A percentile compares a stretch with the other conserved stretches of the same genome.
Evolutionary conservation across 2,329 filamentous ascomycete species (phyloP).

Genomic region (Arthroderma uncinatum): DNA sequence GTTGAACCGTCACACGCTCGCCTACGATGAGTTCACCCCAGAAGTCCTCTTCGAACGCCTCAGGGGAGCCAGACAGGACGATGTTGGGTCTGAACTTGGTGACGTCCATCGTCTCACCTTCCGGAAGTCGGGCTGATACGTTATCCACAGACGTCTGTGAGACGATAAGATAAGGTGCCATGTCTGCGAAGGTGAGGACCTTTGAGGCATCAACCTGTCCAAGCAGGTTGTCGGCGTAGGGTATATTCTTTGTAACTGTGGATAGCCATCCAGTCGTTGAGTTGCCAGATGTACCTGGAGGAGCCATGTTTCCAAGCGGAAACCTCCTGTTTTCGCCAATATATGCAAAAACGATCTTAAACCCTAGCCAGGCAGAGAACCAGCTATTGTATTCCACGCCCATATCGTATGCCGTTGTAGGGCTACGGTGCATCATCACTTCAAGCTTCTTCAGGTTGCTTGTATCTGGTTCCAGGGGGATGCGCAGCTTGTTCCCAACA

Average conservation of each 20-base stretch:
- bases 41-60: slow-evolving; percentile 58
- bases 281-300: slow-evolving; percentile 15
- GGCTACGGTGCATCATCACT: slow-evolving; percentile 50
- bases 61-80: slow-evolving; percentile 49
- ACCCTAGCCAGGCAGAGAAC: slow-evolving; percentile 58
- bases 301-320: slow-evolving; percentile 51
- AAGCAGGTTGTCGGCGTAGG: neutral
- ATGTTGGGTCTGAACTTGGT: slow-evolving; percentile 64
- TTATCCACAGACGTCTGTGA: slow-evolving; percentile 59
- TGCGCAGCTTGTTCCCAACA: slow-evolving; percentile 34
- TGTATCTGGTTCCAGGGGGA: slow-evolving; percentile 48
- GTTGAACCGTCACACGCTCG: slow-evolving; percentile 33
- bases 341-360: slow-evolving; percentile 50
- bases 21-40: slow-evolving; percentile 52
- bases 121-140: slow-evolving; percentile 47
- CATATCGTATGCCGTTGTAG: slow-evolving; percentile 53
- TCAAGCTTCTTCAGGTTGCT: slow-evolving; percentile 38
- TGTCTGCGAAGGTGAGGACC: slow-evolving; percentile 60
- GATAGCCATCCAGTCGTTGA: slow-evolving; percentile 17
- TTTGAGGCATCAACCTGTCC: slow-evolving; percentile 18
- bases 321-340: slow-evolving; percentile 50
- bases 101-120: slow-evolving; percentile 46
- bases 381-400: slow-evolving; percentile 49
- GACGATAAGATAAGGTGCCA: slow-evolving; percentile 62
- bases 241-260: slow-evolving; percentile 10